Percentiles rank a stretch among this genome's conserved stretches.
phyloP scores from a whole-genome alignment of 2,329 filamentous ascomycete genomes.

The Xylariales sp. region DNA sequence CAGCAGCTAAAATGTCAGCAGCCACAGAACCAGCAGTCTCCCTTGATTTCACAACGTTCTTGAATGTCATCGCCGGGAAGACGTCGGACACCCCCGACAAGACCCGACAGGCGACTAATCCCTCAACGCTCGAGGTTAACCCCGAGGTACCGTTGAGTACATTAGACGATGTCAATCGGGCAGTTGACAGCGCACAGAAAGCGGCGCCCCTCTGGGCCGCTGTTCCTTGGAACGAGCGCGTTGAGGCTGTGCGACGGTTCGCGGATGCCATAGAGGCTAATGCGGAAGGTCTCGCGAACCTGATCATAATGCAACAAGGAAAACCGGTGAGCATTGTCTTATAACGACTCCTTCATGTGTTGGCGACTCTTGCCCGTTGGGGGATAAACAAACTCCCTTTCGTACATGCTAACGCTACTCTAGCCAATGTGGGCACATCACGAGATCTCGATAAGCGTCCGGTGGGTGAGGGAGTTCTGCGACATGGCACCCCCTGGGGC shows the following conservation, averaged over 20 bases:
- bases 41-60: slow-evolving; percentile 54
- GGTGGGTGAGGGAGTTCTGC: slow-evolving; percentile 47
- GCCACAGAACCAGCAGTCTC: too few species aligned
- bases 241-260: slow-evolving; percentile 37
- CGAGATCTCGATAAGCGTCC: slow-evolving; percentile 42
- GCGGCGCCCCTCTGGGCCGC: slow-evolving; percentile 61
- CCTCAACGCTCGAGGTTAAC: slow-evolving; percentile 60
- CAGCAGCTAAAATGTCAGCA: too few species aligned
- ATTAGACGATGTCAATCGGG: slow-evolving; percentile 61
- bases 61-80: slow-evolving; percentile 64
- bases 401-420: background rate
- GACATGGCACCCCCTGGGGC: background rate
- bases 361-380: too few species aligned
- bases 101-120: slow-evolving; percentile 56
- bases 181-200: slow-evolving; percentile 59
- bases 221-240: slow-evolving; percentile 50
- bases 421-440: slow-evolving; percentile 33
- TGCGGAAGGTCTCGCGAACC: slow-evolving; percentile 23
- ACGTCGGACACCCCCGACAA: too few species aligned
- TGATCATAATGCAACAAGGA: slow-evolving; percentile 35
- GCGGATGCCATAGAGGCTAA: slow-evolving; percentile 37
- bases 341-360: background rate
- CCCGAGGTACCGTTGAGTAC: slow-evolving; percentile 62
- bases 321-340: slow-evolving; percentile 36
- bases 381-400: too few species aligned